Base-by-base conservation (phyloP, 139 green algal species). In the Spirogloea muscicola region DNA sequence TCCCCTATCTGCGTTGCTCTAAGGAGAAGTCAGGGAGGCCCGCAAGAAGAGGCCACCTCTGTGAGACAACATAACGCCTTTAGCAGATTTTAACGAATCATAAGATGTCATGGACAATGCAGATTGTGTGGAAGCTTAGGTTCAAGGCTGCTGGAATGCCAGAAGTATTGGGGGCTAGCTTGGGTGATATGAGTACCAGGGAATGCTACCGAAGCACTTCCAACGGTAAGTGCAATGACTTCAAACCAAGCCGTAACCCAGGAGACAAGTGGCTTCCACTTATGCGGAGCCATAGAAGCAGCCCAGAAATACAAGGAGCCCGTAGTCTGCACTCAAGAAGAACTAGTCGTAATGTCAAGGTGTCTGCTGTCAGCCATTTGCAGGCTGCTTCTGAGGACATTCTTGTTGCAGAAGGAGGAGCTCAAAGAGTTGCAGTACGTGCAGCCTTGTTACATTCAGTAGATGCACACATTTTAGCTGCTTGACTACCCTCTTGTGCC, bases 271-370 rank as follows among this genome's bases (percentile, higher is more conserved):
- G 57, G 31, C 13, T 18, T 16, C 57, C 57, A 65, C 16, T 36
- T 16, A 18, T 13, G 57, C 13, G 13, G 13, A n/a, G 29, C 29
- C 57, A 65, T 13, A 39, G 13, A 16, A 16, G 57, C 57, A 16
- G 57, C 29, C 57, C 57, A 65, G 57, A 58, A 65, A 18, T 65
- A 65, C 13, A 65, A 16, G 16, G 57, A 65, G 13, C 57, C 57
- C 57, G 57, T 58, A 58, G 57, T 65, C 57, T 65, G 57, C 57
- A n/a, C n/a, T n/a, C n/a, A n/a, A n/a, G n/a, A n/a, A n/a, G n/a
- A n/a, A n/a, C n/a, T n/a, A n/a, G n/a, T n/a, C n/a, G n/a, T n/a
- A n/a, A n/a, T n/a, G n/a, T n/a, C n/a, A n/a, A n/a, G n/a, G n/a
- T n/a, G n/a, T n/a, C n/a, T n/a, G n/a, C n/a, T n/a, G n/a, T n/a